These are phyloP conservation scores for Cyclotella baltica DNA, from an alignment of 108 stramenopile genomes.

Conservation along the genomic window DNA sequence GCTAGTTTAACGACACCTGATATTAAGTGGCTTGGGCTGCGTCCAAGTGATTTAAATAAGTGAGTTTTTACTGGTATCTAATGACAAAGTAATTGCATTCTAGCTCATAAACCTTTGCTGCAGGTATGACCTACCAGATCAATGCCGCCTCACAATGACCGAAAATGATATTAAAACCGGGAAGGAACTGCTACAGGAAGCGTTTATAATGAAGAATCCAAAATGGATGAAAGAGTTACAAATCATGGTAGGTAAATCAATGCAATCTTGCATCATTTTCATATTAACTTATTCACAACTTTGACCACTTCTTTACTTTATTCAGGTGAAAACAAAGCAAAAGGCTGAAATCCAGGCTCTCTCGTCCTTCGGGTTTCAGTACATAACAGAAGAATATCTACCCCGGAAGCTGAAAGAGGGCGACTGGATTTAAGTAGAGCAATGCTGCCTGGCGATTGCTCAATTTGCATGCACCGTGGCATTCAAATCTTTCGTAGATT, in stretches of 20 bases:
- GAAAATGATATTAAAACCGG: conserved; percentile 97
- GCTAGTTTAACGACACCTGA: conserved; percentile 96
- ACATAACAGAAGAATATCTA: conserved; percentile 94
- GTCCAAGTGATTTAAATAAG: conserved; percentile 94
- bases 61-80: conserved; percentile 11
- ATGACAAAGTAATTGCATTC: too few relatives aligned
- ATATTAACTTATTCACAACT: not conserved
- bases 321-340: conserved; percentile 91
- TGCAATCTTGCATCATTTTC: conserved; percentile 2
- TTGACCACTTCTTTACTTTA: not conserved
- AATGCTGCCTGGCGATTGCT: too few relatives aligned
- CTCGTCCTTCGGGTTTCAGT: conserved; percentile 97
- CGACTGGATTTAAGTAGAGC: conserved; percentile 6
- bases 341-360: conserved; percentile 99
- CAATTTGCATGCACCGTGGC: too few relatives aligned
- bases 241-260: conserved; percentile 75
- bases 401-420: conserved; percentile 78
- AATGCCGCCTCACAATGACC: conserved; percentile 97
- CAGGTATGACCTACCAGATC: conserved; percentile 79
- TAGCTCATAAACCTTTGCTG: too few relatives aligned
- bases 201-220: conserved; percentile 95
- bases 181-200: conserved; percentile 93
- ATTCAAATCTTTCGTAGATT: too few relatives aligned
- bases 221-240: conserved; percentile 95
- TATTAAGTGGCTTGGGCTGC: conserved; percentile 96